Evolutionary conservation across 176 grass and related monocot genomes (phyloP).

Genomic region (Phragmites australis): DNA sequence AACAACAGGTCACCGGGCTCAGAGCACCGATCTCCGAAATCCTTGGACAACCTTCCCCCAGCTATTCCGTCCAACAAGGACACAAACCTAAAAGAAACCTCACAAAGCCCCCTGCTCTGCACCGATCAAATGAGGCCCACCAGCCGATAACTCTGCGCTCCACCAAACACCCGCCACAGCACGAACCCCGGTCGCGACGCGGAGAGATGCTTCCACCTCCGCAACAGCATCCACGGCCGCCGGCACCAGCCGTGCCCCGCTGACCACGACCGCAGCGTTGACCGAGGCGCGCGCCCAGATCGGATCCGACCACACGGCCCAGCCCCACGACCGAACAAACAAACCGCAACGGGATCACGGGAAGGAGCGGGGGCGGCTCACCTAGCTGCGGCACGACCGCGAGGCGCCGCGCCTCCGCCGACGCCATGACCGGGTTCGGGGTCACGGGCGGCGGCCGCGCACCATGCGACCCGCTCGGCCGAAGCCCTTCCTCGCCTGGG

Average conservation of each 20-base stretch:
- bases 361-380: conserved; percentile 3
- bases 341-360: neutral
- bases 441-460: neutral
- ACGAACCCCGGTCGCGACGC: neutral
- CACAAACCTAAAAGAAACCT: neutral
- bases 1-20: neutral
- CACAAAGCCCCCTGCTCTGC: neutral
- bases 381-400: conserved; percentile 46
- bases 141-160: neutral
- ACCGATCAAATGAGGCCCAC: neutral
- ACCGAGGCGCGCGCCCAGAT: conserved; percentile 31
- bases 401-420: conserved; percentile 39
- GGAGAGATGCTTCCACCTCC: neutral
- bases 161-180: neutral
- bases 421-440: conserved; percentile 6
- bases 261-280: conserved; percentile 24
- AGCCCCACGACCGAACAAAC: neutral
- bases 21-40: neutral
- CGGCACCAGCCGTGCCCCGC: neutral
- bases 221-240: neutral
- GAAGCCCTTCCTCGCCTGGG: neutral
- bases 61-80: neutral
- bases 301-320: conserved; percentile 14
- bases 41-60: neutral
- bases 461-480: conserved; percentile 1